Base-by-base conservation (phyloP, 2,329 filamentous ascomycete species). In the Ophiostoma sp. region DNA sequence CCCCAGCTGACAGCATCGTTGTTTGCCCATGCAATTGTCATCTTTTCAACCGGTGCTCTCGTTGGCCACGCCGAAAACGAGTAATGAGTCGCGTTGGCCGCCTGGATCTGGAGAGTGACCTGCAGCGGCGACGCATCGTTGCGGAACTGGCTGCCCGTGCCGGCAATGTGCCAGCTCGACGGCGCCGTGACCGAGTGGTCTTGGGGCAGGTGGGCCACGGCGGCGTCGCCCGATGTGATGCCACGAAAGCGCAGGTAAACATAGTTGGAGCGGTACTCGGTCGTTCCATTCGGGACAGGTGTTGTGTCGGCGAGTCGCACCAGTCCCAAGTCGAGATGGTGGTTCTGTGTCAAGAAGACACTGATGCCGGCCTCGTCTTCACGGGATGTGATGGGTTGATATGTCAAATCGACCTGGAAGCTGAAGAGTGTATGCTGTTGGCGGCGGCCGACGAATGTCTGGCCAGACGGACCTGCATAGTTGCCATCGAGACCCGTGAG, bases 371-470 rank as follows among this genome's bases (percentile, higher is more conserved):
- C 85, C 77, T 89, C 87, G 74, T 87, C 83, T 0, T 83, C 82
- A 0, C 78, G 63, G 0, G 74, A 74, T 0, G 78, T 78, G 0
- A 42, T 15, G 3, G 86, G 84, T 0, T 77, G 72, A 76, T 85
- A 88, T 8, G 81, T 79, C 0, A 89, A 69, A 72, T 86, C 81
- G 2, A 87, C 82, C 63, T 80, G 82, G 77, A 83, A 89, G 0
- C 80, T 84, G 78, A 89, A 89, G 0, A 88, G 79, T 0, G 87
- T 86, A 75, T 89, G 84, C 5, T 85, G 85, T 77, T 90, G 88
- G 1, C 87, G 82, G 1, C 95, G 82, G 0, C 84, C 85, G 22
- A 90, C 81, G 63, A 90, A 88, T 0, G 87, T 83, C 78, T 87
- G 85, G 5, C 85, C 84, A 2, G 78, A 79, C 61, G 84, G 83